Evolutionary conservation across 2,329 filamentous ascomycete genomes (phyloP), one percentile per base, ranked within the genome.

Genomic region (Teratosphaeria gauchensis): DNA sequence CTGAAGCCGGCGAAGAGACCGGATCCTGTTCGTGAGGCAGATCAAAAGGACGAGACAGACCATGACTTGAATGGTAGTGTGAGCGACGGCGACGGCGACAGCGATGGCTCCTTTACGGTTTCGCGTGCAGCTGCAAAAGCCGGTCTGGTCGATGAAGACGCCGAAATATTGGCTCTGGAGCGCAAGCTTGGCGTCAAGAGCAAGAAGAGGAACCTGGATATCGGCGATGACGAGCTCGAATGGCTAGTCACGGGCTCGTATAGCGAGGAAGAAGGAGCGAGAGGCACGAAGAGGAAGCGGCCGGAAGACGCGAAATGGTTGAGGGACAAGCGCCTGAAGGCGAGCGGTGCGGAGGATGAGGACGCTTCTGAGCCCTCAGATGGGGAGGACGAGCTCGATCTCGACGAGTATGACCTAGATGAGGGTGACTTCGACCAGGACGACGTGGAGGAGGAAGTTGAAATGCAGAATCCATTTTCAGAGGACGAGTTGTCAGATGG

Each of bases 111-210:
- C 8, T 61, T 63, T 48, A 58, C 56, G 11, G 53, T 65, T 12
- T 64, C 63, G 55, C 66, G 38, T 57, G 60, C 60, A 46, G 60
- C 63, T 21, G 66, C 63, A 9, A 68, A 65, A 54, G 63, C 86
- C 3, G 84, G 82, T 65, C 76, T 96, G 4, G 85, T 83, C 0
- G 80, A 89, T 61, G 92, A 99, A 59, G 91, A 97, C 68, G 89
- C 85, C 1, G 90, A 96, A 66, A 97, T 99, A 65, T 86, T 87
- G 21, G 85, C 85, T 2, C 77, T 96, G 33, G 94, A 99, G 75
- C 91, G 87, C 72, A 95, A 89, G 68, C 77, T 99, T 2, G 92
- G 94, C 0, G 81, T 96, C 35, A 89, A 86, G 69, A 84, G 84
- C 28, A 87, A 87, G 61, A 95, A 90, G 68, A 86, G 83, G 33